These are phyloP conservation scores for Gossypium thurberi DNA, from an alignment of 345 rosid genomes.

Conservation along the genomic window DNA sequence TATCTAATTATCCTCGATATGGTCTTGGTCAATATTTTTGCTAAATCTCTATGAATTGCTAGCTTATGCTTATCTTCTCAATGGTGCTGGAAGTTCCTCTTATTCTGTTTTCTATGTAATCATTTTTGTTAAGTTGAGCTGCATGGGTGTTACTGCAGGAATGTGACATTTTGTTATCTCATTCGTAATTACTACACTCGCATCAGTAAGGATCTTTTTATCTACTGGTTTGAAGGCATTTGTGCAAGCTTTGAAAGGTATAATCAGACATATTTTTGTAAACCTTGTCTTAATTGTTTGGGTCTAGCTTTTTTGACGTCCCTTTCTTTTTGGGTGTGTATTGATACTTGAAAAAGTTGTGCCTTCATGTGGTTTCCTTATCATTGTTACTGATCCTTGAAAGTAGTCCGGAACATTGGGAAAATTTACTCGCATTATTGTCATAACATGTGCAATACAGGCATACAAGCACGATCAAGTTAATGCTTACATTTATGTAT, in stretches of 20 bases:
- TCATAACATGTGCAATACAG: background rate
- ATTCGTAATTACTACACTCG: slow-evolving; percentile 46
- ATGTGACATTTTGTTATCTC: slow-evolving; percentile 69
- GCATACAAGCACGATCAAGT: background rate
- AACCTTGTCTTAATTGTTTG: background rate
- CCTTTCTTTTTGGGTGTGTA: background rate
- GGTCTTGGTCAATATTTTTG: background rate
- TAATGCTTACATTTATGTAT: background rate
- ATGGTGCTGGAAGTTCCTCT: background rate
- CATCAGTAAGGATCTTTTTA: slow-evolving; percentile 52
- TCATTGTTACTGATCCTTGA: background rate
- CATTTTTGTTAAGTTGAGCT: background rate
- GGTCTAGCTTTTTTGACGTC: background rate
- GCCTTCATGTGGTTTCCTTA: background rate
- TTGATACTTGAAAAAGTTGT: background rate
- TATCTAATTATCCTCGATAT: background rate
- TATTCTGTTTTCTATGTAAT: background rate
- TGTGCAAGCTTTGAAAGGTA: slow-evolving; percentile 77
- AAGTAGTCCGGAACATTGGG: background rate
- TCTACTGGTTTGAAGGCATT: slow-evolving; percentile 80
- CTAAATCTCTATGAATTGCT: background rate
- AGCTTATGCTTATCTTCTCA: background rate
- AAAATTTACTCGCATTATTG: background rate
- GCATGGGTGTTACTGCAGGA: slow-evolving; percentile 39
- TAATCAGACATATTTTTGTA: background rate